Evolutionary conservation across 345 rosid genomes (phyloP).

Genomic region (Hypericum perforatum): DNA sequence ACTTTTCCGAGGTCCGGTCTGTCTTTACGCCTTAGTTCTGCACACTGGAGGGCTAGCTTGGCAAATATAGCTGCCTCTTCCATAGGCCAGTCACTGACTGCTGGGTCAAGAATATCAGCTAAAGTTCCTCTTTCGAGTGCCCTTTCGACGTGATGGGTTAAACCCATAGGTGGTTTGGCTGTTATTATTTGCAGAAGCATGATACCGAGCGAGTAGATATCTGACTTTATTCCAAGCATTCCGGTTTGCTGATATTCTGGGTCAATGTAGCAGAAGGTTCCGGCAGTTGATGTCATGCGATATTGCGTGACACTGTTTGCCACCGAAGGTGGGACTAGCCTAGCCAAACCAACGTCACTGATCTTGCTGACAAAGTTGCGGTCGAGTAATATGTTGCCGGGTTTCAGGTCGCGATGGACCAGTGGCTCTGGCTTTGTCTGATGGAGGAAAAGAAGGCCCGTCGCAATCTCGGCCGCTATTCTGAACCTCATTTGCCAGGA

Average conservation of each 20-base stretch:
- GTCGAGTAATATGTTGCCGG: conserved; percentile 1
- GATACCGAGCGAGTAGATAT: not conserved
- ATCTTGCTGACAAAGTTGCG: not conserved
- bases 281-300: not conserved
- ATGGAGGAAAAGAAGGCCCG: conserved; percentile 1
- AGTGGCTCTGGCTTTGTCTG: conserved; percentile 1
- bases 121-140: not conserved
- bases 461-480: not conserved
- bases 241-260: conserved; percentile 3
- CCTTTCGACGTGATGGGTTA: conserved; percentile 1
- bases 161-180: not conserved
- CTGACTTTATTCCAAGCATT: conserved; percentile 2
- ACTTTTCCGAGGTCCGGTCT: conserved; percentile 2
- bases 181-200: conserved; percentile 1
- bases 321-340: not conserved
- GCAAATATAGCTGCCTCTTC: not conserved
- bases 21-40: not conserved
- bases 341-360: not conserved
- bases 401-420: conserved; percentile 1
- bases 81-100: not conserved
- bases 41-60: conserved; percentile 1
- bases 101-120: not conserved
- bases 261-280: conserved; percentile 2
- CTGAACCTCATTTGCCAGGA: conserved; percentile 1
- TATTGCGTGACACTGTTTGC: not conserved